Base-by-base conservation (phyloP, 176 grass and related monocot species). In the Dendrocalamus sinicus region DNA sequence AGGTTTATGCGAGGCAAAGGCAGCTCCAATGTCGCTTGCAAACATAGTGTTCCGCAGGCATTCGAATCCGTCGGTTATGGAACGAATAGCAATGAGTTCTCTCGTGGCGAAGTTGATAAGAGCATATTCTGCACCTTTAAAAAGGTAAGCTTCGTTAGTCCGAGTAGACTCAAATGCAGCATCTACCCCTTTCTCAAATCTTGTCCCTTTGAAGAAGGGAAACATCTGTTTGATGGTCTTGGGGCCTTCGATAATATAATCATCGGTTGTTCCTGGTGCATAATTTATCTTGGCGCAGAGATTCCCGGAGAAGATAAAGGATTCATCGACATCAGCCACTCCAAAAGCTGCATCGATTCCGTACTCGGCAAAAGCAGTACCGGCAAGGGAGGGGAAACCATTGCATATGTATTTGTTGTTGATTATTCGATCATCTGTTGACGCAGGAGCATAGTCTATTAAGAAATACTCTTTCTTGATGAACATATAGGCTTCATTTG, bases 151-250 rank as follows among this genome's bases (percentile, higher is more conserved):
- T 60, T 71, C 13, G 4, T n/a, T 9, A 0, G 0, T 4, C 19
- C 6, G n/a, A 17, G 62, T 14, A n/a, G 80, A 82, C 20, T 82
- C 67, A 9, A 82, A 82, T 11, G 80, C 80, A 28, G 51, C 52
- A 44, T 82, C 80, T 26, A 82, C 3, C 4, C 80, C 80, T 6
- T 30, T 28, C 50, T 59, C 66, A 19, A 82, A 82, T 0, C 0
- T 13, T 9, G 77, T 80, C 24, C 45, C 77, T 67, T 26, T 12
- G 9, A 80, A 80, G 80, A 82, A 82, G 0, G 66, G 67, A 20
- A 82, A 82, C 66, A 71, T 82, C 37, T 71, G 67, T 0, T 8
- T 44, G 14, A 82, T 82, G 22, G 80, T 82, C 11, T 58, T 82
- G 11, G 50, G 48, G 15, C 66, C 79, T 10, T 70, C 0, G 11